phyloP scores from a whole-genome alignment of 2,329 filamentous ascomycete species.

The Dothideomycetes sp. region DNA sequence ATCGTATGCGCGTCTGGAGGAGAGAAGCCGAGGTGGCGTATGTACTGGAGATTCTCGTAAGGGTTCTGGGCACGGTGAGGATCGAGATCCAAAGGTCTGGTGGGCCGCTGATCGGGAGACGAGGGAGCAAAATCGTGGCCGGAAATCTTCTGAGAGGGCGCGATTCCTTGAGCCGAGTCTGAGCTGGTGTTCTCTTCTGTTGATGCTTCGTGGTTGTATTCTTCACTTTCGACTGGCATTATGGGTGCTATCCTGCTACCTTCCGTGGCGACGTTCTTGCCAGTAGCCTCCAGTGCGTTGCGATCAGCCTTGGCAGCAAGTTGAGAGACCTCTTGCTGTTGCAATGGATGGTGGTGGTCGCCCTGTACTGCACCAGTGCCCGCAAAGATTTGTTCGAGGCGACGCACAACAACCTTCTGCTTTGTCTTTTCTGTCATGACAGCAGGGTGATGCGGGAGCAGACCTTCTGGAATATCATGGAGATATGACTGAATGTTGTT shows the following conservation, averaged over 20 bases:
- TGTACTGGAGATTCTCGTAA: constrained; percentile 69
- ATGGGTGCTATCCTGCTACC: constrained; percentile 40
- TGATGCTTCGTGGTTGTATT: constrained; percentile 15
- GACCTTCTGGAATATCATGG: constrained; percentile 60
- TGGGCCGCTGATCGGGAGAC: constrained; percentile 54
- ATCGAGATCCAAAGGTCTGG: constrained; percentile 66
- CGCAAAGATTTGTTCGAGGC: constrained; percentile 73
- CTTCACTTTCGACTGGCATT: constrained; percentile 26
- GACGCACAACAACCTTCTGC: constrained; percentile 66
- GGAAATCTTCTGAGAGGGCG: constrained; percentile 8
- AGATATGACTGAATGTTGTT: constrained; percentile 61
- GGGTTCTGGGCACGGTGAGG: constrained; percentile 68
- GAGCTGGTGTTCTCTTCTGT: constrained; percentile 1
- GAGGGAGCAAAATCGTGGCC: constrained; percentile 15
- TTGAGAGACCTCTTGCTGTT: constrained; percentile 49
- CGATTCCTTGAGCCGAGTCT: not conserved
- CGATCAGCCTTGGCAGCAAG: constrained; percentile 42
- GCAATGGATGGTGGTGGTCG: constrained; percentile 41
- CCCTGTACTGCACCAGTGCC: constrained; percentile 48
- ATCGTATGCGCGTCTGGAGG: constrained; percentile 47
- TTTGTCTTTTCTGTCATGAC: constrained; percentile 62
- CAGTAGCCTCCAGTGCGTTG: constrained; percentile 31
- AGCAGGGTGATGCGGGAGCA: constrained; percentile 51
- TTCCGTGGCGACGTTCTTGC: constrained; percentile 28
- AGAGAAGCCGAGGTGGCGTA: constrained; percentile 61